phyloP scores from a whole-genome alignment of 139 green algal genomes.

The Coccomyxa sp. region DNA sequence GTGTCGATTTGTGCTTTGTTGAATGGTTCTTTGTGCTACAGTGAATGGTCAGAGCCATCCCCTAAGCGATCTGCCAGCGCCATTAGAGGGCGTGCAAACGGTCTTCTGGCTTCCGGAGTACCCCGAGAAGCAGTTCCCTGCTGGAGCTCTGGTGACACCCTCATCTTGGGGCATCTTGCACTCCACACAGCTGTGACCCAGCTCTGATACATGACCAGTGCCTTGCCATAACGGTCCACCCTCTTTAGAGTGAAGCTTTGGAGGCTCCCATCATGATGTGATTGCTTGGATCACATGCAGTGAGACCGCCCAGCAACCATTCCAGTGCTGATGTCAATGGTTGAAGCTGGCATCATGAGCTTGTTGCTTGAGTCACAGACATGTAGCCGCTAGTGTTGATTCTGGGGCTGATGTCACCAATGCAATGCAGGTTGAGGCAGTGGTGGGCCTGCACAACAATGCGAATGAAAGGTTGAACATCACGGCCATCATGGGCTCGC shows the following conservation, averaged over 20 bases:
- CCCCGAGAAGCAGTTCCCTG: constrained; percentile 30
- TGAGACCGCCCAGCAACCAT: too few species aligned
- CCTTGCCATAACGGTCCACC: too few species aligned
- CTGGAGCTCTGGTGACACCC: constrained; percentile 8
- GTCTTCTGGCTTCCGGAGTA: constrained; percentile 34
- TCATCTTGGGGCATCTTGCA: neutral
- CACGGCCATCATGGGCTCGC: constrained; percentile 55
- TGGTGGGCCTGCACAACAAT: constrained; percentile 59
- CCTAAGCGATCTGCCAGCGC: constrained; percentile 5
- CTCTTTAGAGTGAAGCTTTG: neutral
- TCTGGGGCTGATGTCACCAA: neutral
- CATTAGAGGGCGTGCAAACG: constrained; percentile 6
- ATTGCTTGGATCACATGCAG: neutral
- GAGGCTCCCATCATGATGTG: neutral
- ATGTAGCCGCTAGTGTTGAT: neutral
- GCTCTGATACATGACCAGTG: too few species aligned
- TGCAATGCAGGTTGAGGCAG: constrained; percentile 31
- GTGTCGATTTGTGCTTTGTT: too few species aligned
- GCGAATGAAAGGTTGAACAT: constrained; percentile 56
- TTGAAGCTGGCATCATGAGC: neutral
- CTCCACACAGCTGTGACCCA: too few species aligned
- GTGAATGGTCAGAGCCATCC: constrained; percentile 1
- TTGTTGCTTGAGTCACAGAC: neutral
- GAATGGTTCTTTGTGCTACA: too few species aligned
- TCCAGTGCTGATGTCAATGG: neutral